These are phyloP conservation scores for Phlyctochytrium bullatum DNA, from an alignment of 192 early-diverging fungal species.

Conservation along the genomic window DNA sequence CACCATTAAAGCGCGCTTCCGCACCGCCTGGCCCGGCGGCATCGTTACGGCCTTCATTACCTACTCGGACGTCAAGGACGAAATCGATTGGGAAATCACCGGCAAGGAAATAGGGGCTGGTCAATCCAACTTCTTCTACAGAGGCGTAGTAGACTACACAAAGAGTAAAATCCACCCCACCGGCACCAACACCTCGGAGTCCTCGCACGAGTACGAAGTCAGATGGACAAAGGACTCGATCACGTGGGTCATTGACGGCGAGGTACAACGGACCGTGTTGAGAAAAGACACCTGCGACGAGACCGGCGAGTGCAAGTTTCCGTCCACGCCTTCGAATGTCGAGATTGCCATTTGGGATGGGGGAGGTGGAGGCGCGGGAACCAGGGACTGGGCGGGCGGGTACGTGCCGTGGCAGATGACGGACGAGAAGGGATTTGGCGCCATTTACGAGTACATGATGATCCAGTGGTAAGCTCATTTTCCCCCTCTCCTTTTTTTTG, in stretches of 20 bases:
- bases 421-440: slow-evolving; percentile 6
- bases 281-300: slow-evolving; percentile 8
- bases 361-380: slow-evolving; percentile 12
- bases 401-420: slow-evolving; percentile 13
- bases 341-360: slow-evolving; percentile 45
- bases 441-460: slow-evolving; percentile 24
- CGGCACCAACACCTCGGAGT: background rate
- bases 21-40: slow-evolving; percentile 8
- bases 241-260: slow-evolving; percentile 35
- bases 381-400: slow-evolving; percentile 36
- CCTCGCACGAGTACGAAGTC: slow-evolving; percentile 26
- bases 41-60: slow-evolving; percentile 42
- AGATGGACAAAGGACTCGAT: slow-evolving; percentile 26
- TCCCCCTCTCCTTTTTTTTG: background rate
- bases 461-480: slow-evolving; percentile 33
- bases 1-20: slow-evolving; percentile 21
- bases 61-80: slow-evolving; percentile 38
- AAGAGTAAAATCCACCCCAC: slow-evolving; percentile 11
- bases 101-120: slow-evolving; percentile 15
- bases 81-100: slow-evolving; percentile 49
- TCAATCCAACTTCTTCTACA: slow-evolving; percentile 42
- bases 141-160: slow-evolving; percentile 21
- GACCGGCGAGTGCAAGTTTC: slow-evolving; percentile 25
- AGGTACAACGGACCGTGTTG: background rate
- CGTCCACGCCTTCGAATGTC: slow-evolving; percentile 32